These are phyloP conservation scores for Phytophthora syringae DNA, from an alignment of 352 stramenopile genomes.

Conservation along the genomic window DNA sequence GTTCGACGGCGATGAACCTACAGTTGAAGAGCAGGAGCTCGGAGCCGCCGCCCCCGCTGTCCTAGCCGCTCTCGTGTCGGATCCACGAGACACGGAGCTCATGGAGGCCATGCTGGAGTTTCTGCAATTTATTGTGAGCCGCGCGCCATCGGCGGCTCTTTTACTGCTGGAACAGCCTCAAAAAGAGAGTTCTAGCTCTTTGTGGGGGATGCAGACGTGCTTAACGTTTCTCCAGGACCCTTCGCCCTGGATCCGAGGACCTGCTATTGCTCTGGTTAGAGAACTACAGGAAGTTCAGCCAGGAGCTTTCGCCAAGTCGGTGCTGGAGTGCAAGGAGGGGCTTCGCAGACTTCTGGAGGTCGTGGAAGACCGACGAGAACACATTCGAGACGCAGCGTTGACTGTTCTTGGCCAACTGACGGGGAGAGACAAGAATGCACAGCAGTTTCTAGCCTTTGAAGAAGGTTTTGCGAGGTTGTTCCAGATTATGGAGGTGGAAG, in stretches of 20 bases:
- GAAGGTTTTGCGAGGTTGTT: constrained; percentile 80
- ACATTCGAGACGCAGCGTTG: constrained; percentile 81
- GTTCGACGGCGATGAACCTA: constrained; percentile 20
- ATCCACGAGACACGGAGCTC: constrained; percentile 83
- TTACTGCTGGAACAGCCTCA: constrained; percentile 44
- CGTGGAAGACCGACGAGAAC: constrained; percentile 78
- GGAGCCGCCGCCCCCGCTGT: constrained; percentile 55
- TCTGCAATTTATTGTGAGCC: constrained; percentile 60
- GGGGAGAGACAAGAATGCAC: constrained; percentile 68
- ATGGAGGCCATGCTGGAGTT: constrained; percentile 87
- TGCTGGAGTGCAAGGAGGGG: constrained; percentile 74
- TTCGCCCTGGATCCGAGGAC: constrained; percentile 82
- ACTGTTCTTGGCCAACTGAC: constrained; percentile 75
- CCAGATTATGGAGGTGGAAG: constrained; percentile 77
- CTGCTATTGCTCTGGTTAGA: constrained; percentile 67
- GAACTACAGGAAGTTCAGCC: constrained; percentile 62
- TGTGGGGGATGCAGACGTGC: constrained; percentile 66
- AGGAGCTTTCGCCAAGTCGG: constrained; percentile 46
- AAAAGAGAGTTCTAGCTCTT: constrained; percentile 7
- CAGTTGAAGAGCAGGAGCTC: constrained; percentile 50
- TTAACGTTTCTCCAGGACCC: constrained; percentile 77
- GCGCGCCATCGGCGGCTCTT: constrained; percentile 38
- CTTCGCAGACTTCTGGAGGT: constrained; percentile 75
- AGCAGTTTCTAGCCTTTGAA: constrained; percentile 86
- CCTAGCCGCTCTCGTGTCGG: constrained; percentile 68